Evolutionary conservation across 768 basidiomycete species (phyloP), one percentile per base, ranked within the genome.

Genomic region (Russula foetens): DNA sequence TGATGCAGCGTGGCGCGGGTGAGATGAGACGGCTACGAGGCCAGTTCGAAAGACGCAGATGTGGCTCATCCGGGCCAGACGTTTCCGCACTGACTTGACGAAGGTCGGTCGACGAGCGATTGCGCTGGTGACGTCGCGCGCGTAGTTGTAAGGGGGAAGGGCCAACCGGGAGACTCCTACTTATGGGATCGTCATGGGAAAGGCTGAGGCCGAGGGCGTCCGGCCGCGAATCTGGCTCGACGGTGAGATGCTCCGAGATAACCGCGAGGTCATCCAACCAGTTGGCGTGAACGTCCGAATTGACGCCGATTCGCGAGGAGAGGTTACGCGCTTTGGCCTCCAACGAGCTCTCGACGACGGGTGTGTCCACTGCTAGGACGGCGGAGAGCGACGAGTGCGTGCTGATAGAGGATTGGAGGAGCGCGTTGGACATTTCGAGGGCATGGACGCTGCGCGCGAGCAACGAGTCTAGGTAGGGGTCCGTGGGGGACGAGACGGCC

Each of bases 381-480:
- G 77, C 72, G 35, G 76, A 77, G 39, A 79, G 74, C 35, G 75
- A 81, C 14, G 84, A 77, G 63, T 87, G 85, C 0, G 90, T 85
- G 43, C 84, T 81, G 66, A 91, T 85, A 23, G 87, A 86, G 14
- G 83, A 84, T 68, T 89, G 85, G 48, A 93, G 75, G 12, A 92
- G 75, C 3, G 84, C 79, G 59, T 92, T 92, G 5, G 90, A 92
- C 78, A 91, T 84, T 70, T 92, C 91, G 9, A 93, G 77, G 1
- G 90, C 90, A 72, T 90, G 84, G 15, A 92, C 88, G 64, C 88
- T 90, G 63, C 90, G 83, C 59, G 84, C 88, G 1, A 92, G 78
- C 17, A 92, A 75, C n/a, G 85, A 79, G 71, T 92, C 91, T 28
- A 91, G 78, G 66, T 80, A 84, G 14, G 81, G 79, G 69, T 87